Conservation (phyloP, 768 basidiomycete species). For the Fomitopsis serialis region DNA sequence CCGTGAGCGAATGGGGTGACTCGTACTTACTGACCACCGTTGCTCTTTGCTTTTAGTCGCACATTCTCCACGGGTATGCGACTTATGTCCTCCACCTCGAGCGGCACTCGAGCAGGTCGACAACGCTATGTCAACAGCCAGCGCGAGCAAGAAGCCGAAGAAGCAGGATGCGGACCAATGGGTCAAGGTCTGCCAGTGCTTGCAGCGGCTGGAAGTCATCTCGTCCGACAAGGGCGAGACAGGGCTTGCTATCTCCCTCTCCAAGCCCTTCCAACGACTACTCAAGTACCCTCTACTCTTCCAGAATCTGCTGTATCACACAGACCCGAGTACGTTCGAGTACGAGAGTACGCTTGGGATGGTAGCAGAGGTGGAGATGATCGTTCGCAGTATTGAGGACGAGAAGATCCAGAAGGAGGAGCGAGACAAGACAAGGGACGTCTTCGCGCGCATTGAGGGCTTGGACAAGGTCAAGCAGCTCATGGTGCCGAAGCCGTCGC, state of each 20-base stretch:
- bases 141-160: slow-evolving; percentile 68
- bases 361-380: slow-evolving; percentile 95
- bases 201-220: slow-evolving; percentile 73
- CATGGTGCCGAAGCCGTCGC: slow-evolving; percentile 83
- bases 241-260: slow-evolving; percentile 89
- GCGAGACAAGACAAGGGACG: slow-evolving; percentile 90
- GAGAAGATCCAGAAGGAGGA: slow-evolving; percentile 97
- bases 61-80: slow-evolving; percentile 91
- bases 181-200: slow-evolving; percentile 67
- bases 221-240: slow-evolving; percentile 89
- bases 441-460: slow-evolving; percentile 94
- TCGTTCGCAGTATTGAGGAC: slow-evolving; percentile 95
- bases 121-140: slow-evolving; percentile 58
- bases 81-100: slow-evolving; percentile 94
- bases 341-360: slow-evolving; percentile 95
- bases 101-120: slow-evolving; percentile 87
- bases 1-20: not conserved
- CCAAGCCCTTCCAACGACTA: slow-evolving; percentile 95
- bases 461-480: slow-evolving; percentile 91
- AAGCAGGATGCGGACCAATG: slow-evolving; percentile 78
- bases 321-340: slow-evolving; percentile 95
- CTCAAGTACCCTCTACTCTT: slow-evolving; percentile 97
- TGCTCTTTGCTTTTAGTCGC: slow-evolving; percentile 49
- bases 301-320: slow-evolving; percentile 95
- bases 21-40: not conserved